These are phyloP conservation scores for Kwoniella europaea DNA, from an alignment of 768 basidiomycete species.

Conservation along the genomic window DNA sequence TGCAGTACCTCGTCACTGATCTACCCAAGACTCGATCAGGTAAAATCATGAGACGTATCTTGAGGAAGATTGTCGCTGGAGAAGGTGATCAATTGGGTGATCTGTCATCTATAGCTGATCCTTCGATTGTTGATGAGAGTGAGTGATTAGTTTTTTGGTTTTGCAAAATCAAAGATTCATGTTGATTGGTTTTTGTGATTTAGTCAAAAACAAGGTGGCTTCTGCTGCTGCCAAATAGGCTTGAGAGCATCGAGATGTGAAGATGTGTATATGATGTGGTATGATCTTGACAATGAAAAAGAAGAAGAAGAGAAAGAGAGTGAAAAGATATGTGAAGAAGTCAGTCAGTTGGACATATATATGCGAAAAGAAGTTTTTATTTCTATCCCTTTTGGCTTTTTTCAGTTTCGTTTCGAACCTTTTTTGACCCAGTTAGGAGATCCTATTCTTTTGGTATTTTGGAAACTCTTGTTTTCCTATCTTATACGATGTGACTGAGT, in stretches of 20 bases:
- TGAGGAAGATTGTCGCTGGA: slow-evolving; percentile 86
- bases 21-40: slow-evolving; percentile 94
- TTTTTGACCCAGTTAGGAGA: too few species aligned
- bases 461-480: too few species aligned
- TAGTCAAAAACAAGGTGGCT: slow-evolving; percentile 33
- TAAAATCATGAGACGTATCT: slow-evolving; percentile 93
- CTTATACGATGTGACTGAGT: too few species aligned
- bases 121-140: slow-evolving; percentile 75
- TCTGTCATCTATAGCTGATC: slow-evolving; percentile 89
- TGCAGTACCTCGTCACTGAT: slow-evolving; percentile 61
- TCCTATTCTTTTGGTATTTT: too few species aligned
- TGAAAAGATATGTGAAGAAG: too few species aligned
- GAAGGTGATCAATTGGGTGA: slow-evolving; percentile 90
- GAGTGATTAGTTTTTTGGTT: slow-evolving; percentile 21
- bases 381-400: too few species aligned
- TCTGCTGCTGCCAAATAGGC: not conserved
- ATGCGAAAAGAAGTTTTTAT: too few species aligned
- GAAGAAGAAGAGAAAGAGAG: too few species aligned
- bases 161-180: not conserved
- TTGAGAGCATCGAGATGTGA: not conserved
- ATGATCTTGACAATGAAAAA: too few species aligned
- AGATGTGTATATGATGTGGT: too few species aligned
- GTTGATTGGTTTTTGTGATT: not conserved
- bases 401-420: too few species aligned
- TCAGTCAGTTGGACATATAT: too few species aligned